phyloP scores from a whole-genome alignment of 2,329 filamentous ascomycete genomes.

The Xylariaceae sp. region DNA sequence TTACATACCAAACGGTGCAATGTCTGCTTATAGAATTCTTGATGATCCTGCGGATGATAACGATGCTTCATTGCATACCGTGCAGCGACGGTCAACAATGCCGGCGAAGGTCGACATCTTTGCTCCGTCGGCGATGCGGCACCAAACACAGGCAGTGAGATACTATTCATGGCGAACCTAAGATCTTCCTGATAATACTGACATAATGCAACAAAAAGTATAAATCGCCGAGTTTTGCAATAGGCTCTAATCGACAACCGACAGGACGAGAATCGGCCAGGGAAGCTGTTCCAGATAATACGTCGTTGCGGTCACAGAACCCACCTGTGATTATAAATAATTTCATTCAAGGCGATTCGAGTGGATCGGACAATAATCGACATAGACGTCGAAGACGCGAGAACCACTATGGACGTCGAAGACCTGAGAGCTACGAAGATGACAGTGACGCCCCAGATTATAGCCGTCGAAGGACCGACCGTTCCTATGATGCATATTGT shows the following conservation, averaged over 20 bases:
- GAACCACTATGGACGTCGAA: background rate
- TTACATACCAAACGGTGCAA: too few relatives aligned
- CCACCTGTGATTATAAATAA: constrained; percentile 4
- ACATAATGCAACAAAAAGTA: constrained; percentile 2
- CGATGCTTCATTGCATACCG: constrained; percentile 1
- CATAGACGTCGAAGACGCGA: background rate
- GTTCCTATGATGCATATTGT: background rate
- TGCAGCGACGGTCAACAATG: constrained; percentile 5
- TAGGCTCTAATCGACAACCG: background rate
- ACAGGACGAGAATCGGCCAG: background rate
- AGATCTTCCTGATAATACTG: background rate
- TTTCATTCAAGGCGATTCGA: constrained; percentile 1
- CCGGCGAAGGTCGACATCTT: background rate
- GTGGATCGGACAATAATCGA: constrained; percentile 3
- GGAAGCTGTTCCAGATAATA: background rate
- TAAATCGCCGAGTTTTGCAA: background rate
- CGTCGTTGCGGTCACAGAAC: background rate
- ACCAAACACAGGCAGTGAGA: constrained; percentile 1
- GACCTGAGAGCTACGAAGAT: too few relatives aligned
- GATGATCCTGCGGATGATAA: constrained; percentile 2
- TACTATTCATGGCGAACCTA: background rate
- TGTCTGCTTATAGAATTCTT: too few relatives aligned
- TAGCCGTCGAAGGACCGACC: too few relatives aligned
- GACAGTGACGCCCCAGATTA: background rate
- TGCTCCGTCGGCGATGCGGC: constrained; percentile 1